Evolutionary conservation across 805 yeast genomes (phyloP).

Genomic region (Candida palmyrensis): DNA sequence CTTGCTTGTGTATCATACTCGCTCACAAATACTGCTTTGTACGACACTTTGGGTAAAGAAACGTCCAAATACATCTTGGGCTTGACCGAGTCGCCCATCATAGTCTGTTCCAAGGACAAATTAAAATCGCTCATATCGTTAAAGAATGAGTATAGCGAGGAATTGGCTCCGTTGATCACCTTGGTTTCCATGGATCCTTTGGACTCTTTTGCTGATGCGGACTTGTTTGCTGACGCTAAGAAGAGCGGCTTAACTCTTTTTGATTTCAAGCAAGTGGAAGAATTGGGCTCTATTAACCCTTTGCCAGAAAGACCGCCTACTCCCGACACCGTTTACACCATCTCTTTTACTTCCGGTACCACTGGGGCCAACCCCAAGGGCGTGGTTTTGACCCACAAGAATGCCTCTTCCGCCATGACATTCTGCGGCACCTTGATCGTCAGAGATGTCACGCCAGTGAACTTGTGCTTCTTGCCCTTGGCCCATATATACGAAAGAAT

Average conservation of each 20-base stretch:
- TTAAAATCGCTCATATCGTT: constrained; percentile 10
- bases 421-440: constrained; percentile 28
- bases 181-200: constrained; percentile 25
- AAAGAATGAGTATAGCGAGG: constrained; percentile 10
- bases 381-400: constrained; percentile 50
- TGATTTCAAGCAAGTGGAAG: constrained; percentile 28
- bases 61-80: constrained; percentile 16
- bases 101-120: constrained; percentile 14
- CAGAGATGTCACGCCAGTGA: constrained; percentile 15
- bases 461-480: constrained; percentile 47
- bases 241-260: constrained; percentile 15
- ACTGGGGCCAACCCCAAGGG: constrained; percentile 70
- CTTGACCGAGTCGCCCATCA: constrained; percentile 13
- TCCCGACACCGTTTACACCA: constrained; percentile 48
- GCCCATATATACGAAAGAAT: constrained; percentile 57
- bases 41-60: constrained; percentile 15
- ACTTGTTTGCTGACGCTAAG: constrained; percentile 13
- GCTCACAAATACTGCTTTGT: constrained; percentile 15
- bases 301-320: constrained; percentile 39
- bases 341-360: constrained; percentile 72
- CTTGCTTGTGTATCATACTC: constrained; percentile 13
- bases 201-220: constrained; percentile 2
- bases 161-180: constrained; percentile 14
- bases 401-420: constrained; percentile 43
- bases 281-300: constrained; percentile 26